A percentile compares a stretch with the other conserved stretches of the same genome.
These are phyloP conservation scores for Populus euphratica DNA, from an alignment of 345 rosid species.

Conservation along the genomic window DNA sequence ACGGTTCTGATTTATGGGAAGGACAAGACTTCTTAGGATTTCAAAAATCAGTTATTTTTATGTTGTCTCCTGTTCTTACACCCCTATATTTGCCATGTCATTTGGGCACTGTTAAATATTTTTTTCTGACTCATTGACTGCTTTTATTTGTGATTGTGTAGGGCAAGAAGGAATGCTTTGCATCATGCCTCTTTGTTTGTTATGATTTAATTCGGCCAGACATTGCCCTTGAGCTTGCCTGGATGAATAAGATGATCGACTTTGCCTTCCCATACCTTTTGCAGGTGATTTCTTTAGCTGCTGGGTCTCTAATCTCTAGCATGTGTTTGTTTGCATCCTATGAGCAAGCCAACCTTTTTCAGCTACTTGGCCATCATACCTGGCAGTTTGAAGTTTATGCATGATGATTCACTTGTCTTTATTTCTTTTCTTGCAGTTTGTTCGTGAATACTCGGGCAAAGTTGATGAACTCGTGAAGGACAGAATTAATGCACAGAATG, in stretches of 20 bases:
- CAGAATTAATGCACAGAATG: slow-evolving; percentile 63
- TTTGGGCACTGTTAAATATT: background rate
- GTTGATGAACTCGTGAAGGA: slow-evolving; percentile 81
- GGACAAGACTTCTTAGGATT: background rate
- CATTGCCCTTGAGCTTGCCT: slow-evolving; percentile 80
- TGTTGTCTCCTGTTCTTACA: background rate
- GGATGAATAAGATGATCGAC: slow-evolving; percentile 87
- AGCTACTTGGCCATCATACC: background rate
- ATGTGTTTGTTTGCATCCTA: background rate
- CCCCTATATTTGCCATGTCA: background rate
- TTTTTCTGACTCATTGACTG: background rate
- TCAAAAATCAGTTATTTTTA: too few species aligned
- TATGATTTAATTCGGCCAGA: slow-evolving; percentile 80
- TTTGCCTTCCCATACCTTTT: slow-evolving; percentile 71
- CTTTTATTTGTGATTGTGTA: slow-evolving; percentile 14
- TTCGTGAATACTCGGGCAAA: slow-evolving; percentile 74
- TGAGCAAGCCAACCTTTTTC: background rate
- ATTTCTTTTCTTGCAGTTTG: slow-evolving; percentile 41
- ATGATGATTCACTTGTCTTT: background rate
- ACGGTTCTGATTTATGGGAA: background rate
- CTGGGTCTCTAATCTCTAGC: background rate
- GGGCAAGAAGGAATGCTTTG: slow-evolving; percentile 92
- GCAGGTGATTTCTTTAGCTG: slow-evolving; percentile 12
- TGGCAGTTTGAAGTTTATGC: background rate
- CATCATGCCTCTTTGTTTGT: slow-evolving; percentile 90